Evolutionary conservation across 352 stramenopile genomes (phyloP).

Genomic region (Nothophytophthora sp.): DNA sequence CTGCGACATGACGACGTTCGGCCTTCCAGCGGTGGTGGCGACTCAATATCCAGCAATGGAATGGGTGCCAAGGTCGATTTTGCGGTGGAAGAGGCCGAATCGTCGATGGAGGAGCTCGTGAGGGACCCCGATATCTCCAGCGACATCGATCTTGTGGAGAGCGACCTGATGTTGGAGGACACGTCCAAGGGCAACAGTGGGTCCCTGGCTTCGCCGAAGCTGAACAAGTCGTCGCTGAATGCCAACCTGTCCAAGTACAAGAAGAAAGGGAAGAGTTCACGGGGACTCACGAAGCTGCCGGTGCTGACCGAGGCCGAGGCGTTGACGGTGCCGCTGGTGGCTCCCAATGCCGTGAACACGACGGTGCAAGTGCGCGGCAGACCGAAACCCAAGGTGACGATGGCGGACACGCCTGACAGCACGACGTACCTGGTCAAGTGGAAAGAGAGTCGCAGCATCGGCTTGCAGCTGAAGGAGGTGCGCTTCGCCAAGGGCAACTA

Average conservation of each 20-base stretch:
- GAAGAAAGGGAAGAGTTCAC: slow-evolving; percentile 72
- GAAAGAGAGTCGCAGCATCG: slow-evolving; percentile 88
- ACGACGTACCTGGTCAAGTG: slow-evolving; percentile 88
- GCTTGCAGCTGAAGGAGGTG: slow-evolving; percentile 82
- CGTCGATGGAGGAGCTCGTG: slow-evolving; percentile 36
- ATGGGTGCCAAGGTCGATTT: slow-evolving; percentile 30
- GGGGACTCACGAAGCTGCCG: slow-evolving; percentile 62
- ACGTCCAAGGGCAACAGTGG: slow-evolving; percentile 34
- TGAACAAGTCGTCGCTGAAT: slow-evolving; percentile 42
- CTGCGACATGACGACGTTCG: slow-evolving; percentile 9
- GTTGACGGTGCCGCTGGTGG: slow-evolving; percentile 75
- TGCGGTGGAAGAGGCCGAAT: slow-evolving; percentile 24
- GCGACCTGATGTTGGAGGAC: slow-evolving; percentile 54
- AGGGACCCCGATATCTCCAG: slow-evolving; percentile 48
- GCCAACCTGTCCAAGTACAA: slow-evolving; percentile 79
- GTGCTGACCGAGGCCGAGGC: slow-evolving; percentile 57
- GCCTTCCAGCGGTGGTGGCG: slow-evolving; percentile 1
- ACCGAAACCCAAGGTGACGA: slow-evolving; percentile 73
- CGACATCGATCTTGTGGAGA: slow-evolving; percentile 58
- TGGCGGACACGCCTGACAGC: slow-evolving; percentile 80
- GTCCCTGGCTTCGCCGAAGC: slow-evolving; percentile 26
- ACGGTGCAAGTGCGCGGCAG: slow-evolving; percentile 81
- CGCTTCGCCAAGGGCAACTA: slow-evolving; percentile 78
- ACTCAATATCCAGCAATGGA: slow-evolving; percentile 5
- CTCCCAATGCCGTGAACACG: slow-evolving; percentile 83